Conservation (phyloP, 441 rosid species). For the Erysimum pusillum region DNA sequence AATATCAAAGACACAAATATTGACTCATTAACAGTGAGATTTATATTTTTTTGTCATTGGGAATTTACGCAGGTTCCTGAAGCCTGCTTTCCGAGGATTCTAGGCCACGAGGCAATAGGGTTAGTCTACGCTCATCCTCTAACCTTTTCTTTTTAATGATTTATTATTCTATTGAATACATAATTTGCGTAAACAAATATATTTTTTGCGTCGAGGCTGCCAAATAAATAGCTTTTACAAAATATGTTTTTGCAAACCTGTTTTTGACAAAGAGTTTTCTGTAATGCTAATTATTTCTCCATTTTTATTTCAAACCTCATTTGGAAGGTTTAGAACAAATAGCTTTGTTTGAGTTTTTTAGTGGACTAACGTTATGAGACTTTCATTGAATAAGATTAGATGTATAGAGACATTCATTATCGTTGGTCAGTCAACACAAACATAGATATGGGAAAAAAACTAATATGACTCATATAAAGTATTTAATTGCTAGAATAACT, state of each 20-base stretch:
- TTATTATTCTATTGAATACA: background rate
- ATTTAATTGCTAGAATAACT: no score
- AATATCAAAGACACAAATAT: background rate
- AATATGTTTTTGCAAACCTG: no score
- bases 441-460: no score
- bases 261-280: background rate
- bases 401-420: no score
- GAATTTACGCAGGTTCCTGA: slow-evolving; percentile 62
- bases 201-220: background rate
- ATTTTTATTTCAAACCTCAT: background rate
- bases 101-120: slow-evolving; percentile 90
- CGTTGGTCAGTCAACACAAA: no score
- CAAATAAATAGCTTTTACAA: background rate
- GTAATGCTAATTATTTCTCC: background rate
- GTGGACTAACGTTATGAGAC: background rate
- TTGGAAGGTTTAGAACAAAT: background rate
- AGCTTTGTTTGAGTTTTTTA: background rate
- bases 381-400: background rate
- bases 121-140: slow-evolving; percentile 23
- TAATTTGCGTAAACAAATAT: no score
- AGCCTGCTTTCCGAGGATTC: slow-evolving; percentile 69
- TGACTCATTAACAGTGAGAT: slow-evolving; percentile 19
- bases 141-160: background rate
- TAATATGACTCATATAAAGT: no score
- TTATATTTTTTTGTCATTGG: background rate